phyloP scores from a whole-genome alignment of 441 rosid genomes.

The Populus hybrid region DNA sequence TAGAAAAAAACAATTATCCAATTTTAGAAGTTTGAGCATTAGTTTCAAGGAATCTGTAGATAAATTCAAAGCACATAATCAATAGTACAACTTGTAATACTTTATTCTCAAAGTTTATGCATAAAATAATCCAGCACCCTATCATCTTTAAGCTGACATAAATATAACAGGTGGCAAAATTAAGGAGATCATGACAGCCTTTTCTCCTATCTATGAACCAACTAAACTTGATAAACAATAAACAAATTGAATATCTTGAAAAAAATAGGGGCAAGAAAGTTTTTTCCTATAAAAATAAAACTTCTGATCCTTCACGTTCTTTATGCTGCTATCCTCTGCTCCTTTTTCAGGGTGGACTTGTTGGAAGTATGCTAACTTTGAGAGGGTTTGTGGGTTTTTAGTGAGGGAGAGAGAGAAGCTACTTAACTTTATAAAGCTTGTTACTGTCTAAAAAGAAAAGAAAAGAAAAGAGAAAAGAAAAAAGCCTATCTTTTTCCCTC shows the following conservation, averaged over 20 bases:
- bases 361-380: not conserved
- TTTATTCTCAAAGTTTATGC: no score
- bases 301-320: constrained; percentile 48
- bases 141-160: not conserved
- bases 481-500: constrained; percentile 11
- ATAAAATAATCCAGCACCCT: constrained; percentile 4
- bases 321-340: constrained; percentile 35
- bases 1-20: not conserved
- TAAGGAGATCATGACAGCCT: constrained; percentile 10
- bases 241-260: not conserved
- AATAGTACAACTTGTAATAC: not conserved
- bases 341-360: constrained; percentile 19
- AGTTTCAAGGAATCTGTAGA: not conserved
- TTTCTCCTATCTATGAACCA: not conserved
- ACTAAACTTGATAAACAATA: not conserved
- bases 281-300: constrained; percentile 7
- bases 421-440: constrained; percentile 5
- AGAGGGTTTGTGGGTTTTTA: constrained; percentile 34
- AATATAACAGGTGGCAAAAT: constrained; percentile 12
- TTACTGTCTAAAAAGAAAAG: constrained; percentile 1
- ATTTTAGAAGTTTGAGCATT: not conserved
- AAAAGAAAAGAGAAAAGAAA: not conserved
- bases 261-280: constrained; percentile 1
- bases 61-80: not conserved
- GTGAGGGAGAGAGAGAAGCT: not conserved